A percentile compares a stretch with the other conserved stretches of the same genome.
phyloP scores from a whole-genome alignment of 2,329 filamentous ascomycete species.

The Seiridium cupressi region DNA sequence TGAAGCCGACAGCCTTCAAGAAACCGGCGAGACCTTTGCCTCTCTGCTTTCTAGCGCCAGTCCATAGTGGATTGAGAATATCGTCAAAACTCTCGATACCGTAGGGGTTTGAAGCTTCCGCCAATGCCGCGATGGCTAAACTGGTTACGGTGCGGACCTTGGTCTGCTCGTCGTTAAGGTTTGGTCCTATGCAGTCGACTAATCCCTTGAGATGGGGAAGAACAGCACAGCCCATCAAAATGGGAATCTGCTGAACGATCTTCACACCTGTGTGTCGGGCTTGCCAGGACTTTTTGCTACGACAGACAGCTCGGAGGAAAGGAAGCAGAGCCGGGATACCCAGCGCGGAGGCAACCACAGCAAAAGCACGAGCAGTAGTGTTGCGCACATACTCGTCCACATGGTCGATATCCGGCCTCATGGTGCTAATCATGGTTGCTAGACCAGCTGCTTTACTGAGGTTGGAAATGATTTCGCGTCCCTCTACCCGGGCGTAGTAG shows the following conservation, averaged over 20 bases:
- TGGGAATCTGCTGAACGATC: conserved; percentile 98
- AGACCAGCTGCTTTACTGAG: conserved; percentile 94
- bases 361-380: conserved; percentile 94
- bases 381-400: conserved; percentile 98
- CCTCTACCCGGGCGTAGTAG: conserved; percentile 97
- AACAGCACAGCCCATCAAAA: conserved; percentile 96
- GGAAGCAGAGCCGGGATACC: conserved; percentile 94
- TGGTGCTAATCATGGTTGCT: conserved; percentile 98
- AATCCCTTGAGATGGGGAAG: conserved; percentile 92
- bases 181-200: conserved; percentile 94
- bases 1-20: conserved; percentile 95
- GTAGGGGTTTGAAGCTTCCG: conserved; percentile 95
- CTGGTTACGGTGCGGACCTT: conserved; percentile 97
- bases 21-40: conserved; percentile 95
- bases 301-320: conserved; percentile 92
- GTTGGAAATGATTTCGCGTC: conserved; percentile 98
- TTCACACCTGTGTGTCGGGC: conserved; percentile 97
- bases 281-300: conserved; percentile 99
- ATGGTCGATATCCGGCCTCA: conserved; percentile 98
- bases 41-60: conserved; percentile 90
- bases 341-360: conserved; percentile 92
- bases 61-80: conserved; percentile 96
- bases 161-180: conserved; percentile 95
- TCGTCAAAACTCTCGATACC: conserved; percentile 99
- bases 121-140: conserved; percentile 89